Base-by-base conservation (phyloP, 2,329 filamentous ascomycete genomes). In the Clonostachys sp. region DNA sequence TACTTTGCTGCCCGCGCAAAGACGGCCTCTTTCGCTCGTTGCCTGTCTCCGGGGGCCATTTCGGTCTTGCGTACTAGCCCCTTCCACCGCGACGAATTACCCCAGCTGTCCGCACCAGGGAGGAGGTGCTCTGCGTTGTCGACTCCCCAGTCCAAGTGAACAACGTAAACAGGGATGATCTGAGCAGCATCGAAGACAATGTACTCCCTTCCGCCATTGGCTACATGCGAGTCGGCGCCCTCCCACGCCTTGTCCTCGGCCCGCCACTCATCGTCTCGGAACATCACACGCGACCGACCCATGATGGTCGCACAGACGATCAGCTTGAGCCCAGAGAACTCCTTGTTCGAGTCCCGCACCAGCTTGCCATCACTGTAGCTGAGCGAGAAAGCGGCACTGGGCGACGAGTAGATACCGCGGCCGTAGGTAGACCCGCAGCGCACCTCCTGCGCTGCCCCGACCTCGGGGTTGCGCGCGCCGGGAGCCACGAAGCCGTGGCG, bases 271-370 rank as follows among this genome's bases (percentile, higher is more conserved):
- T 63, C 57, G 0, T 57, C 54, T 6, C 57, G 51, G 5, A 49
- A 52, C 18, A 73, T 55, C 6, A 48, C n/a, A 5, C 61, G 53
- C 1, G 65, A 50, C 3, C 68, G 59, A 3, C 71, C 72, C 70
- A 75, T 75, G 40, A 76, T 48, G 5, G 64, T 70, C 1, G 71
- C 72, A 54, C 71, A 75, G 8, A 73, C 67, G 17, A 75, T 54
- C 5, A 75, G 55, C 42, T 72, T 67, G 42, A 71, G 51, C 4
- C 68, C 66, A 34, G 63, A 64, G 33, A 67, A 61, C 20, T 65
- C 52, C 13, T 57, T 54, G 0, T 58, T 49, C 12, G 55, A 55
- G 14, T n/a, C 14, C 14, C 36, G 36, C 3, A n/a, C 7, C 14
- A 18, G 7, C 36, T 39, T n/a, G 2, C 36, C 36, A 8, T 39